phyloP scores from a whole-genome alignment of 352 stramenopile genomes.

The Phytopythium boreale region DNA sequence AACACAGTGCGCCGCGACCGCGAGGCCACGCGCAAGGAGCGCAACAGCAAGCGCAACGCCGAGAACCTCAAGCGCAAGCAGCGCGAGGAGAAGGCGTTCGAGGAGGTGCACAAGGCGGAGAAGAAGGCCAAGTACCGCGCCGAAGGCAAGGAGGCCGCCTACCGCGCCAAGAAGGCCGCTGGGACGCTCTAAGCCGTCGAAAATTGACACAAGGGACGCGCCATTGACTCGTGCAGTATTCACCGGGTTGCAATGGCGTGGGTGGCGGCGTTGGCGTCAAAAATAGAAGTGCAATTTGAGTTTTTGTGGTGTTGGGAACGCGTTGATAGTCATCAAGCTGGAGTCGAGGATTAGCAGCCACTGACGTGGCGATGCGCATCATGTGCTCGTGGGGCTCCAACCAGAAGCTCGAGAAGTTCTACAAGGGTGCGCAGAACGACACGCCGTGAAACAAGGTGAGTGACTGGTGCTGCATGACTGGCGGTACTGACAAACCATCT shows the following conservation, averaged over 20 bases:
- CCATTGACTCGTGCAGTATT: neutral
- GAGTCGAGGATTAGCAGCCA: too few species aligned
- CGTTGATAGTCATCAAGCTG: too few species aligned
- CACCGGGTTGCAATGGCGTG: too few species aligned
- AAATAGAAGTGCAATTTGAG: conserved; percentile 1
- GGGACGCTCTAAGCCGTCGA: conserved; percentile 8
- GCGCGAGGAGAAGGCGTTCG: conserved; percentile 90
- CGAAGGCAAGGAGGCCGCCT: conserved; percentile 72
- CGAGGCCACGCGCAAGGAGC: conserved; percentile 91
- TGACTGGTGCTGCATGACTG: too few species aligned
- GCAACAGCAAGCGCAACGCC: conserved; percentile 80
- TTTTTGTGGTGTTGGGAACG: neutral
- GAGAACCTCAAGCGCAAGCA: conserved; percentile 92
- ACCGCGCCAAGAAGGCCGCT: conserved; percentile 45
- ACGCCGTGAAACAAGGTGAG: conserved; percentile 54
- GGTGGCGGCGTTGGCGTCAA: neutral
- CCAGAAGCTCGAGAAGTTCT: conserved; percentile 43
- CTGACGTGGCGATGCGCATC: neutral
- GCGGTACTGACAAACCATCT: too few species aligned
- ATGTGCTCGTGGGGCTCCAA: conserved; percentile 35
- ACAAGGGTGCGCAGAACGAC: conserved; percentile 50
- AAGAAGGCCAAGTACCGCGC: conserved; percentile 88
- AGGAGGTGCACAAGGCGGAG: conserved; percentile 69
- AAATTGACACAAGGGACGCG: too few species aligned
- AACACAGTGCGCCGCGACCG: conserved; percentile 98